These are phyloP conservation scores for Colletotrichum brevisporum DNA, from an alignment of 2,329 filamentous ascomycete genomes.

Conservation along the genomic window DNA sequence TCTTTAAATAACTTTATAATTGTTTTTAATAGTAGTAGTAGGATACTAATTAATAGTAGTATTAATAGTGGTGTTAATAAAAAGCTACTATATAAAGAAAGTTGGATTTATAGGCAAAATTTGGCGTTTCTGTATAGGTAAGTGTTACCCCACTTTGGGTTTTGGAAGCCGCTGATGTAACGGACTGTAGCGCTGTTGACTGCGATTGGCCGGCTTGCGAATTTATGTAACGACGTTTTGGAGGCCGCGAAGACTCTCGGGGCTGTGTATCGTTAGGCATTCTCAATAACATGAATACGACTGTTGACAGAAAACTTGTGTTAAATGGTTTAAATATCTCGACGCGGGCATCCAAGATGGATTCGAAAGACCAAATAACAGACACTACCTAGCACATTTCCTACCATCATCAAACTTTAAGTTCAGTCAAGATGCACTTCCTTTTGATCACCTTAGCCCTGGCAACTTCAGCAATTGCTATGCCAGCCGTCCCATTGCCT, in stretches of 20 bases:
- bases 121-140: too few relatives aligned
- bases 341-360: too few relatives aligned
- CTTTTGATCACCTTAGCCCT: slow-evolving; percentile 9
- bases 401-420: background rate
- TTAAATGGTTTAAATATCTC: slow-evolving; percentile 1
- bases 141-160: too few relatives aligned
- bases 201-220: slow-evolving; percentile 22
- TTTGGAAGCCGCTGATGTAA: too few relatives aligned
- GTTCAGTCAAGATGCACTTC: background rate
- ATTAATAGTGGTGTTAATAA: too few relatives aligned
- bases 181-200: background rate
- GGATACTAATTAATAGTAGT: too few relatives aligned
- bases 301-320: background rate
- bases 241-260: background rate
- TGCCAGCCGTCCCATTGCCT: slow-evolving; percentile 15
- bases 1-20: too few relatives aligned
- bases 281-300: background rate
- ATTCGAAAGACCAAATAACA: background rate
- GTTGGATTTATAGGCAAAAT: too few relatives aligned
- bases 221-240: slow-evolving; percentile 16
- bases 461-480: background rate
- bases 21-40: too few relatives aligned
- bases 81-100: too few relatives aligned
- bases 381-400: background rate
- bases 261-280: slow-evolving; percentile 8